Conservation (phyloP, 805 yeast genomes). For the Cyberlindnera japonica region DNA sequence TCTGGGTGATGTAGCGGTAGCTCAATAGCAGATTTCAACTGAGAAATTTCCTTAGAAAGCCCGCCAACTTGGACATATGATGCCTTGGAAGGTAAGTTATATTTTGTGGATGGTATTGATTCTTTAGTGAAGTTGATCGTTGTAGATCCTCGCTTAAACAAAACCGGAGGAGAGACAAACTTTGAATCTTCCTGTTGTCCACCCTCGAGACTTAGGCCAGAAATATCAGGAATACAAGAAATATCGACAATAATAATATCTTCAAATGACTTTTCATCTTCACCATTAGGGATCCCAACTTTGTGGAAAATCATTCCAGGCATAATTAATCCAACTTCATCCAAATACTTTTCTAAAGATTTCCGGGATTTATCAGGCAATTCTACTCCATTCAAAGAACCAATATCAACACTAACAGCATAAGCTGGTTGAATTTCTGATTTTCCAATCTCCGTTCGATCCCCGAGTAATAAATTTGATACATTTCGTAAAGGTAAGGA, state of each 20-base stretch:
- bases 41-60: constrained; percentile 54
- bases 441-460: constrained; percentile 45
- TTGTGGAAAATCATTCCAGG: constrained; percentile 46
- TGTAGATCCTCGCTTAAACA: constrained; percentile 39
- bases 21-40: constrained; percentile 63
- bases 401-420: constrained; percentile 36
- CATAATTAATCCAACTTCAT: constrained; percentile 56
- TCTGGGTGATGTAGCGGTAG: constrained; percentile 78
- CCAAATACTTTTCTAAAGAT: constrained; percentile 39
- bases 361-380: constrained; percentile 28
- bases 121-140: constrained; percentile 24
- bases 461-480: constrained; percentile 46
- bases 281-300: constrained; percentile 21
- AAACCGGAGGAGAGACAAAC: constrained; percentile 44
- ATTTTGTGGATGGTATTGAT: constrained; percentile 35
- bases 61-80: constrained; percentile 74
- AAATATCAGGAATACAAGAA: constrained; percentile 37
- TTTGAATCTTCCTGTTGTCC: constrained; percentile 15
- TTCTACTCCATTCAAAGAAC: constrained; percentile 23
- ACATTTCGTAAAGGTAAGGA: constrained; percentile 43
- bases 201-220: constrained; percentile 33
- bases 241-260: constrained; percentile 25
- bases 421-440: constrained; percentile 46
- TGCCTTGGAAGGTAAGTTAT: constrained; percentile 39
- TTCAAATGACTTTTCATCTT: constrained; percentile 17